Evolutionary conservation across 495 filamentous ascomycete genomes (phyloP).

Genomic region (Melanomma pulvis-pyrius): DNA sequence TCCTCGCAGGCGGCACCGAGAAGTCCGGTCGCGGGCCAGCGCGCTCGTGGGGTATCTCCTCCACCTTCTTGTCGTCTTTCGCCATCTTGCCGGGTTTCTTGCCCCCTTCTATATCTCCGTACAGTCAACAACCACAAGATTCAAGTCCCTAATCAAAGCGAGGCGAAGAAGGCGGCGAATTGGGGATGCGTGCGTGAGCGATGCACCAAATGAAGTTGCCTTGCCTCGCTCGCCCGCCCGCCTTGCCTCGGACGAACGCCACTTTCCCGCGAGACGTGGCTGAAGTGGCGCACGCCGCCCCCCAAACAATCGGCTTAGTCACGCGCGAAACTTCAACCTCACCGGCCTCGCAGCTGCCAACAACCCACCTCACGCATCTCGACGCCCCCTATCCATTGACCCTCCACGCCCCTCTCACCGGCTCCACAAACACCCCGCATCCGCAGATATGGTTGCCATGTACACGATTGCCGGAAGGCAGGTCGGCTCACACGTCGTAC

Average conservation of each 20-base stretch:
- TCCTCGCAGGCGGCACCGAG: constrained; percentile 56
- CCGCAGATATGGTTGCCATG: constrained; percentile 77
- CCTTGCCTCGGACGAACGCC: neutral
- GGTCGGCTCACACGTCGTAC: constrained; percentile 90
- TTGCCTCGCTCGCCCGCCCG: too few relatives aligned
- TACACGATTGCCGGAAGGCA: constrained; percentile 88
- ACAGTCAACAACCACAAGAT: neutral
- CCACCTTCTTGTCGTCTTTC: constrained; percentile 30
- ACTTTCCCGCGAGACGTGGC: neutral
- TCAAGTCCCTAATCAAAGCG: neutral
- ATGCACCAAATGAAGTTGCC: neutral
- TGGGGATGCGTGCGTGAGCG: neutral
- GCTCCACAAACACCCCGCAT: constrained; percentile 47
- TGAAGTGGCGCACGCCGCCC: neutral
- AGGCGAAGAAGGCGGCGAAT: neutral
- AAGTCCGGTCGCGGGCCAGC: constrained; percentile 46
- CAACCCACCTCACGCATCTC: constrained; percentile 23
- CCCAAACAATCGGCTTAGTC: constrained; percentile 7
- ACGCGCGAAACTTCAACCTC: constrained; percentile 21
- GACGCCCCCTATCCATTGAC: constrained; percentile 38
- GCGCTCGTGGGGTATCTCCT: constrained; percentile 42
- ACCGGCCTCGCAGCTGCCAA: constrained; percentile 9
- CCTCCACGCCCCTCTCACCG: constrained; percentile 40
- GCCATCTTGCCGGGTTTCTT: constrained; percentile 28
- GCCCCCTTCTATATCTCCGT: neutral